phyloP scores from a whole-genome alignment of 805 yeast species.

The Saturnispora gosingensis region DNA sequence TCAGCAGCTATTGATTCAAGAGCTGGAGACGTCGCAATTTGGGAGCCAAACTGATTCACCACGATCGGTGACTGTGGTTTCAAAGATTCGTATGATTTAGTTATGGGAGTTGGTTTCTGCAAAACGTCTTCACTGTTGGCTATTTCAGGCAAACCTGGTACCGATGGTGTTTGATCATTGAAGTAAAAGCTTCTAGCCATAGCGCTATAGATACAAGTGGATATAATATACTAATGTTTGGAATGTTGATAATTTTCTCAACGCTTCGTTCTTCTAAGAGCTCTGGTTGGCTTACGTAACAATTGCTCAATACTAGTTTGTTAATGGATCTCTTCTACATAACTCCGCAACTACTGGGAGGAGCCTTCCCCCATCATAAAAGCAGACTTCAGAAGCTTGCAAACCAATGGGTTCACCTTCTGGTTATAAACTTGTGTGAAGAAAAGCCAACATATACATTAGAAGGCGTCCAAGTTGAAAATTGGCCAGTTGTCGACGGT shows the following conservation, averaged over 20 bases:
- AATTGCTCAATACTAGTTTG: not conserved
- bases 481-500: constrained; percentile 1
- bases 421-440: not conserved
- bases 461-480: not conserved
- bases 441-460: not conserved
- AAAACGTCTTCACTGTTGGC: not conserved
- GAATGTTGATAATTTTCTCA: constrained; percentile 26
- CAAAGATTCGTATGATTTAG: not conserved
- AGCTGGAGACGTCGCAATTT: constrained; percentile 39
- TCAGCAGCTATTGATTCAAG: constrained; percentile 36
- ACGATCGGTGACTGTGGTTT: constrained; percentile 20
- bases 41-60: constrained; percentile 39
- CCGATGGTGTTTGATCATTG: not conserved
- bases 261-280: constrained; percentile 8
- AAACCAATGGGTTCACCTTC: not conserved
- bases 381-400: not conserved
- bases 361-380: not conserved
- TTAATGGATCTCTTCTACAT: not conserved
- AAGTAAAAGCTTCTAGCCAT: constrained; percentile 1
- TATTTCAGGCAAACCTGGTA: constrained; percentile 7
- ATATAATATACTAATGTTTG: not conserved
- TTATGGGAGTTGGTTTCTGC: not conserved
- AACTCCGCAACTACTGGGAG: constrained; percentile 1
- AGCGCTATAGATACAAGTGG: not conserved
- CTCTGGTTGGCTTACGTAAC: not conserved